Conservation (phyloP, 176 grass and related monocot genomes). For the Triticum turgidum region DNA sequence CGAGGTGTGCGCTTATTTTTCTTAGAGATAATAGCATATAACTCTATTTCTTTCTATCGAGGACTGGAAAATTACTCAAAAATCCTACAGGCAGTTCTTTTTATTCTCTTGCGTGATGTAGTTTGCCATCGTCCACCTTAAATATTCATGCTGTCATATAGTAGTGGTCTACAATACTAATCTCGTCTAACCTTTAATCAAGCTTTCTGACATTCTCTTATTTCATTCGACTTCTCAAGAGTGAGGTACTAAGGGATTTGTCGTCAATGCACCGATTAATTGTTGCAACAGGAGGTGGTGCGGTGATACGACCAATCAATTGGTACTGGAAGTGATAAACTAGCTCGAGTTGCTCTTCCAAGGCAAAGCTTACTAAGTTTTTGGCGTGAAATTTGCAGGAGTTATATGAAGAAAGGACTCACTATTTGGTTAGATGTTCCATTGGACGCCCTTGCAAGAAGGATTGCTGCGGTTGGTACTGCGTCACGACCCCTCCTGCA, state of each 20-base stretch:
- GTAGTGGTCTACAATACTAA: not conserved
- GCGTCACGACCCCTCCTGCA: constrained; percentile 81
- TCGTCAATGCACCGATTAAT: constrained; percentile 85
- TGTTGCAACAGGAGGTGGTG: constrained; percentile 94
- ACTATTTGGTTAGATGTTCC: constrained; percentile 92
- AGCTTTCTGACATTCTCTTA: constrained; percentile 37
- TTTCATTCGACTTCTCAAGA: constrained; percentile 64
- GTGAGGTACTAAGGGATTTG: constrained; percentile 77
- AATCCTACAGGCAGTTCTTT: not conserved
- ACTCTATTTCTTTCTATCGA: not conserved
- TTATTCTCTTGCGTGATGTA: constrained; percentile 18
- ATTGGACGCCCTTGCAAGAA: constrained; percentile 76
- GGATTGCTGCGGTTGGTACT: constrained; percentile 83
- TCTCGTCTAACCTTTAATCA: constrained; percentile 25
- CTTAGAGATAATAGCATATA: not conserved
- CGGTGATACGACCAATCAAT: constrained; percentile 87
- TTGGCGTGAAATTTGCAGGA: constrained; percentile 50
- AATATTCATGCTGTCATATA: not conserved
- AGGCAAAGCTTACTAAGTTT: constrained; percentile 27
- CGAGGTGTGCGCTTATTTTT: constrained; percentile 54
- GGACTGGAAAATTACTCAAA: not conserved
- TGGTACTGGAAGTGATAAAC: constrained; percentile 62
- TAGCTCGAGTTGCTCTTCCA: constrained; percentile 26
- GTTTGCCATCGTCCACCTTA: not conserved
- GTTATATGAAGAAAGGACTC: constrained; percentile 79